A percentile compares a stretch with the other conserved stretches of the same genome.
Conservation (phyloP, 2,329 filamentous ascomycete genomes). For the Albophoma yamanashiensis region DNA sequence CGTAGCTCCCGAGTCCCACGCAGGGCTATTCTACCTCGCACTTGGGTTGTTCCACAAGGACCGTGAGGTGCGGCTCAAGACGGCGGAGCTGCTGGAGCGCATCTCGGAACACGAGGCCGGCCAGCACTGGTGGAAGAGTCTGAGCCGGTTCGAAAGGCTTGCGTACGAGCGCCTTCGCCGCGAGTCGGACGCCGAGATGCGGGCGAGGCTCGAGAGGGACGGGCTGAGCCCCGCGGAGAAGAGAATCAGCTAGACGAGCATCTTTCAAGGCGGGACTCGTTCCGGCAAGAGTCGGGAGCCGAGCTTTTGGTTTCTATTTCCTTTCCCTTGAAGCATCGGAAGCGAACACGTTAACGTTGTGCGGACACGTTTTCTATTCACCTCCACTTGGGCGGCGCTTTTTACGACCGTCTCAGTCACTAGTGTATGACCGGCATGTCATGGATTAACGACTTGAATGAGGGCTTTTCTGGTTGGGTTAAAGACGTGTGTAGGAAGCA, state of each 20-base stretch:
- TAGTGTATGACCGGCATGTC: neutral
- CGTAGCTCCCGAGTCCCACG: constrained; percentile 75
- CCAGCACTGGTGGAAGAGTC: constrained; percentile 78
- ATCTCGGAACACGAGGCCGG: constrained; percentile 83
- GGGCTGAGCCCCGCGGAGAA: constrained; percentile 30
- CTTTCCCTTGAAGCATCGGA: neutral
- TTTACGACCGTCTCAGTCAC: neutral
- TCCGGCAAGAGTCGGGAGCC: neutral
- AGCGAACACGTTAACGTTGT: neutral
- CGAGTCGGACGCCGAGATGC: constrained; percentile 46
- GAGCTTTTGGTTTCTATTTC: neutral
- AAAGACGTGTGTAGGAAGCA: neutral
- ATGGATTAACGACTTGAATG: neutral
- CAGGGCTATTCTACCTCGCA: constrained; percentile 81
- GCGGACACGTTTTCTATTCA: neutral
- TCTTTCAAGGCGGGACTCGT: neutral
- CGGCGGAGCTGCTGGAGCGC: constrained; percentile 70
- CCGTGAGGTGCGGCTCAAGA: constrained; percentile 63
- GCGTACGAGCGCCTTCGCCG: constrained; percentile 72
- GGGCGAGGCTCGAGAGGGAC: constrained; percentile 33
- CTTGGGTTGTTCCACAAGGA: constrained; percentile 89
- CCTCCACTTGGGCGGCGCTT: neutral
- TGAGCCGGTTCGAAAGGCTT: constrained; percentile 82
- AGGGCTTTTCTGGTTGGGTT: neutral
- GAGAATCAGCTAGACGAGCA: constrained; percentile 32